A percentile compares a stretch with the other conserved stretches of the same genome.
Evolutionary conservation across 805 yeast species (phyloP).

Genomic region (Kazachstania taianensis): DNA sequence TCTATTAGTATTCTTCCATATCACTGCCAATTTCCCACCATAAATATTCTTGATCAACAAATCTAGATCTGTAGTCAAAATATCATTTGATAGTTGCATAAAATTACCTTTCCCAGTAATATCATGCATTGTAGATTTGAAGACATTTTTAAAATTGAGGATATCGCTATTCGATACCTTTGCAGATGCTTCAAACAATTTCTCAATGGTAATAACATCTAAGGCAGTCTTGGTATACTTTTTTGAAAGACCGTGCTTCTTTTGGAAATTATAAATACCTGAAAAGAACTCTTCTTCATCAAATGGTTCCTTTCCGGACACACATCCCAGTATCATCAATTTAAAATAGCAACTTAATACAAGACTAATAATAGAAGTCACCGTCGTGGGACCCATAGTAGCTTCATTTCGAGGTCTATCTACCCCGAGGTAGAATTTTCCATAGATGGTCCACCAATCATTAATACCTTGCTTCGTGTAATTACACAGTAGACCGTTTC

Average conservation of each 20-base stretch:
- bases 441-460: constrained; percentile 77
- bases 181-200: constrained; percentile 38
- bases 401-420: constrained; percentile 37
- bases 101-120: constrained; percentile 35
- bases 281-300: constrained; percentile 60
- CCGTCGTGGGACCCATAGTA: constrained; percentile 52
- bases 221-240: constrained; percentile 39
- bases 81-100: constrained; percentile 29
- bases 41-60: constrained; percentile 21
- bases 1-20: constrained; percentile 45
- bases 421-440: constrained; percentile 30
- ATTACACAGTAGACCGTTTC: constrained; percentile 80
- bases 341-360: constrained; percentile 57
- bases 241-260: constrained; percentile 39
- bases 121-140: constrained; percentile 67
- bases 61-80: constrained; percentile 33
- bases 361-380: constrained; percentile 72
- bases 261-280: constrained; percentile 71
- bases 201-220: constrained; percentile 46
- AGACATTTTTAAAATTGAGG: constrained; percentile 50
- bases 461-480: constrained; percentile 61
- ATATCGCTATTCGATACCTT: constrained; percentile 35
- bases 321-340: constrained; percentile 46
- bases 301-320: constrained; percentile 74
- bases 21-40: constrained; percentile 30